These are phyloP conservation scores for Angomonas ambiguus DNA, from an alignment of 208 protist genomes.

Conservation along the genomic window DNA sequence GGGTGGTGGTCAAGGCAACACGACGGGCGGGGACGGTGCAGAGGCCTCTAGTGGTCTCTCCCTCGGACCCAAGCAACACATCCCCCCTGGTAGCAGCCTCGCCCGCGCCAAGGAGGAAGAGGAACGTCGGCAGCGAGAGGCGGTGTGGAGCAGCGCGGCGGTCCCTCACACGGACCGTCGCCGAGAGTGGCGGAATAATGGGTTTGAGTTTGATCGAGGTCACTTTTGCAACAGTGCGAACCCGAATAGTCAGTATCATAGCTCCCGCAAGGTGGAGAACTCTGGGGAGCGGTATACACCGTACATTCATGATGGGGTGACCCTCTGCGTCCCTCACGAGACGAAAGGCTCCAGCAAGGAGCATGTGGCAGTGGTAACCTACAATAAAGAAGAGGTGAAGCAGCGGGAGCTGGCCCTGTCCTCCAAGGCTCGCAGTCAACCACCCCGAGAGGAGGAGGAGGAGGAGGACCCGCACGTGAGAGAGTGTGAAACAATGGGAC, in stretches of 20 bases:
- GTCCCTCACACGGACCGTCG: slow-evolving; percentile 20
- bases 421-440: slow-evolving; percentile 1
- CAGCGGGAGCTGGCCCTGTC: slow-evolving; percentile 18
- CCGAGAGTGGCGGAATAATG: slow-evolving; percentile 25
- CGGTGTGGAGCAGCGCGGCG: slow-evolving; percentile 22
- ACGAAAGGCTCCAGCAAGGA: not conserved
- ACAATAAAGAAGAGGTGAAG: slow-evolving; percentile 32
- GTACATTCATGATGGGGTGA: slow-evolving; percentile 53
- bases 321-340: slow-evolving; percentile 22
- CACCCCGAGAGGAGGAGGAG: not conserved
- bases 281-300: slow-evolving; percentile 22
- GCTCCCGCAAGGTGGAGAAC: not conserved
- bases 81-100: slow-evolving; percentile 17
- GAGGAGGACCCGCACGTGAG: not conserved
- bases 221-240: slow-evolving; percentile 20
- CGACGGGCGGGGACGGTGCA: slow-evolving; percentile 2
- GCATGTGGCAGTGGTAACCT: slow-evolving; percentile 19
- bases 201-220: slow-evolving; percentile 18
- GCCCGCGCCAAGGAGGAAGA: slow-evolving; percentile 13
- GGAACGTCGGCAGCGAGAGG: slow-evolving; percentile 11
- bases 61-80: slow-evolving; percentile 14
- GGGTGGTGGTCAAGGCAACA: slow-evolving; percentile 16
- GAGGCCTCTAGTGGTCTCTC: not conserved
- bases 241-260: not conserved
- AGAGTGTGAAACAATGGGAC: slow-evolving; percentile 29